phyloP scores from a whole-genome alignment of 1,284 basidiomycete species.

The Golubevia sp. region DNA sequence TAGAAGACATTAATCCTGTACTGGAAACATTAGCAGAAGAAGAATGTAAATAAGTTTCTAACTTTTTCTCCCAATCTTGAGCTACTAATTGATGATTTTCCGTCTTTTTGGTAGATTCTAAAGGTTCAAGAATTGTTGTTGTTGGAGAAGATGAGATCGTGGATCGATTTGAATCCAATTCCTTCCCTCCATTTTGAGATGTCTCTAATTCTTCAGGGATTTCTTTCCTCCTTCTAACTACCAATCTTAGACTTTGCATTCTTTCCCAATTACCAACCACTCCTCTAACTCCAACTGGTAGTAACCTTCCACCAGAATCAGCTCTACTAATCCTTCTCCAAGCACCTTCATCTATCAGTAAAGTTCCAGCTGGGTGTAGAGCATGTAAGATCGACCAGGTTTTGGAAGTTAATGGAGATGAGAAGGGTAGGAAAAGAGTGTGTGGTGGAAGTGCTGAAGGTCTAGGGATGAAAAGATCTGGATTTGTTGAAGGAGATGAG shows the following conservation, averaged over 20 bases:
- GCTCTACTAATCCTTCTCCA: constrained; percentile 80
- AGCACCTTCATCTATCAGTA: constrained; percentile 87
- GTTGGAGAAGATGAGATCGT: neutral
- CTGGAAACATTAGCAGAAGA: neutral
- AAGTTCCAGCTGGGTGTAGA: constrained; percentile 80
- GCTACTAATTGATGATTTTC: too few relatives aligned
- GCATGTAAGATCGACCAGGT: constrained; percentile 97
- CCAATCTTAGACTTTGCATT: constrained; percentile 87
- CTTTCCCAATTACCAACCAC: constrained; percentile 88
- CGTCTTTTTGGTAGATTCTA: too few relatives aligned
- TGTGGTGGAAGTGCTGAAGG: constrained; percentile 70
- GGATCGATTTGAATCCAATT: constrained; percentile 4
- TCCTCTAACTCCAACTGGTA: constrained; percentile 85
- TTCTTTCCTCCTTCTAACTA: constrained; percentile 67
- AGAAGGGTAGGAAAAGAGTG: constrained; percentile 81
- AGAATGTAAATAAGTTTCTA: too few relatives aligned
- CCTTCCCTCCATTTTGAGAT: constrained; percentile 36
- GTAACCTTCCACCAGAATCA: constrained; percentile 84
- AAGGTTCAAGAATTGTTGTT: constrained; percentile 1
- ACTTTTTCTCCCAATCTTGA: too few relatives aligned
- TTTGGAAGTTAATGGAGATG: constrained; percentile 78
- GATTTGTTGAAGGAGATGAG: constrained; percentile 8
- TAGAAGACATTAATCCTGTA: neutral
- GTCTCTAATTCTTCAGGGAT: constrained; percentile 22
- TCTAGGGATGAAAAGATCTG: too few relatives aligned